Evolutionary conservation across 495 filamentous ascomycete genomes (phyloP).

Genomic region (Echria macrotheca): DNA sequence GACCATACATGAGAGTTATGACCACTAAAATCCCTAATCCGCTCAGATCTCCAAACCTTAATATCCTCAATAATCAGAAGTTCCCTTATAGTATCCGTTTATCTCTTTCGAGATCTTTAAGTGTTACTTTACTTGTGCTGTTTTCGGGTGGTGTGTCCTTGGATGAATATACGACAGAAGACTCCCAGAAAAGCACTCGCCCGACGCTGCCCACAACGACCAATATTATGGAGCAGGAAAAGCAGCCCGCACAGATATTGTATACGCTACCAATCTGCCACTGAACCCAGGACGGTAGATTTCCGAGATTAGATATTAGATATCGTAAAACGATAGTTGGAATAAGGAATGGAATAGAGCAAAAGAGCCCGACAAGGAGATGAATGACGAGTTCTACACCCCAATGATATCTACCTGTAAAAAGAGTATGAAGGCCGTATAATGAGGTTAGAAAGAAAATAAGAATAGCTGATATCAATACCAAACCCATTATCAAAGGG

Average conservation of each 20-base stretch:
- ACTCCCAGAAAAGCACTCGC: constrained; percentile 1
- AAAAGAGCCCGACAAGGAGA: not conserved
- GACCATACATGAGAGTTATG: too few species aligned
- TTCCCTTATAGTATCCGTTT: not conserved
- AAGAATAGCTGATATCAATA: not conserved
- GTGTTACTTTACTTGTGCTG: not conserved
- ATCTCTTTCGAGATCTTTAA: not conserved
- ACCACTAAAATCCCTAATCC: too few species aligned
- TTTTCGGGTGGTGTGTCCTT: not conserved
- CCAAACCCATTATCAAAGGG: not conserved
- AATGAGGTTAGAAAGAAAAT: not conserved
- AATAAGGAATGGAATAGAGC: not conserved
- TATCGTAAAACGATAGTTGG: not conserved
- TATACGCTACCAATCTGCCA: not conserved
- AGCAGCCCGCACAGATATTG: not conserved
- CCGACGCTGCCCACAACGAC: not conserved
- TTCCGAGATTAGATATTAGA: not conserved
- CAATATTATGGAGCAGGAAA: not conserved
- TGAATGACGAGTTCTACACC: not conserved
- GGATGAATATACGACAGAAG: not conserved
- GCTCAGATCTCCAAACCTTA: too few species aligned
- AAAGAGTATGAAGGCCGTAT: not conserved
- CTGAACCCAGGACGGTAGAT: not conserved
- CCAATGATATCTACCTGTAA: not conserved
- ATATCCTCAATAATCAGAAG: too few species aligned